phyloP scores from a whole-genome alignment of 2,329 filamentous ascomycete genomes.

The Albophoma yamanashiensis region DNA sequence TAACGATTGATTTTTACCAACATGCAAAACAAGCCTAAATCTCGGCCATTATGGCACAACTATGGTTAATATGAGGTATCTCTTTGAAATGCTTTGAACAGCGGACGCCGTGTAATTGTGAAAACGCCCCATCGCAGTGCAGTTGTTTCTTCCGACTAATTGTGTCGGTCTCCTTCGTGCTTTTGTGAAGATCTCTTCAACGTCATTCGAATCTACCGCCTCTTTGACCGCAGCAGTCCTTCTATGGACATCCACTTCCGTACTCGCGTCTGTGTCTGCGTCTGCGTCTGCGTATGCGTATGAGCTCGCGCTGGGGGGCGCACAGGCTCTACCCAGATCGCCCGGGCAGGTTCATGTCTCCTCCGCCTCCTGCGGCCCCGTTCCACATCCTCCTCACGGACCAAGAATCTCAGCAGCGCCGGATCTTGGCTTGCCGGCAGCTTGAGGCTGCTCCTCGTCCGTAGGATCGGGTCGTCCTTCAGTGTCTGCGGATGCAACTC shows the following conservation, averaged over 20 bases:
- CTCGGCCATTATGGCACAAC: neutral
- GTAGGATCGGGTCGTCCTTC: conserved; percentile 26
- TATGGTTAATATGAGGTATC: conserved; percentile 3
- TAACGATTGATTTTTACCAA: neutral
- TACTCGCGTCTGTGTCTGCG: conserved; percentile 1
- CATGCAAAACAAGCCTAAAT: neutral
- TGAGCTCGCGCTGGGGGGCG: conserved; percentile 6
- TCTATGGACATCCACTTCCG: conserved; percentile 11
- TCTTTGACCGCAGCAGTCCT: conserved; percentile 12
- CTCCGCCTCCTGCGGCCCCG: conserved; percentile 4
- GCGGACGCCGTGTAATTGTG: neutral
- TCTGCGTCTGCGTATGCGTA: neutral
- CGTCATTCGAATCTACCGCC: conserved; percentile 7
- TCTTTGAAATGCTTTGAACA: neutral
- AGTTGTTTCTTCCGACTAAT: neutral
- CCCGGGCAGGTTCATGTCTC: conserved; percentile 1
- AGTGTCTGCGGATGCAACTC: conserved; percentile 30
- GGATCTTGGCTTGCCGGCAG: conserved; percentile 30
- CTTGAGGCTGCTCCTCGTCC: conserved; percentile 13
- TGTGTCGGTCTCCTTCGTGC: no score
- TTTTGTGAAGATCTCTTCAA: neutral
- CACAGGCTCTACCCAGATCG: conserved; percentile 11
- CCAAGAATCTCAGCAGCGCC: conserved; percentile 18
- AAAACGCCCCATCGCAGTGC: neutral
- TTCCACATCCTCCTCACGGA: conserved; percentile 1